These are phyloP conservation scores for Orbilia ellipsospora DNA, from an alignment of 2,329 filamentous ascomycete species.

Conservation along the genomic window DNA sequence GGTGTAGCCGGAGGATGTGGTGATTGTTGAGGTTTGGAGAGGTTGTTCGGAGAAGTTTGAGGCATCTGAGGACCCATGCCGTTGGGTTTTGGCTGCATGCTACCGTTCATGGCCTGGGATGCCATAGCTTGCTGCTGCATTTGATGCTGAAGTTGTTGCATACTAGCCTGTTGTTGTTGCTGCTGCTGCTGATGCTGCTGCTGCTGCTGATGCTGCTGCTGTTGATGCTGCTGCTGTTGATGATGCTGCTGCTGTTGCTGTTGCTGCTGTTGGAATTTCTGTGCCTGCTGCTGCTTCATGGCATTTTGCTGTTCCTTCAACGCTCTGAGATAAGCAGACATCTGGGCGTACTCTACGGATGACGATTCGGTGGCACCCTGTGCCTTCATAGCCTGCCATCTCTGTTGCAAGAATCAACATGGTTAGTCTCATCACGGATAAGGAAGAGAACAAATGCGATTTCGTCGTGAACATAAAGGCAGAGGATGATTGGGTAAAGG, in stretches of 20 bases:
- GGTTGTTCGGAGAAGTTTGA: slow-evolving; percentile 36
- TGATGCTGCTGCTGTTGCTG: slow-evolving; percentile 64
- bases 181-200: slow-evolving; percentile 65
- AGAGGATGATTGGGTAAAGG: background rate
- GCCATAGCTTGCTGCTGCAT: slow-evolving; percentile 64
- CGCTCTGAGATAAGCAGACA: slow-evolving; percentile 57
- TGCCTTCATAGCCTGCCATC: slow-evolving; percentile 88
- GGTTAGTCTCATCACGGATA: background rate
- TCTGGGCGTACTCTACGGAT: slow-evolving; percentile 75
- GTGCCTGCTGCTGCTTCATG: slow-evolving; percentile 75
- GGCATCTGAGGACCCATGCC: slow-evolving; percentile 6
- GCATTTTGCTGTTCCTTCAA: slow-evolving; percentile 80
- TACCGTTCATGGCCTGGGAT: background rate
- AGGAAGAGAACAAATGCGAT: background rate
- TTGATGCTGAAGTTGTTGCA: slow-evolving; percentile 70
- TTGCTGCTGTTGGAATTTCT: slow-evolving; percentile 68
- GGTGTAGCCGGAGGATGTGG: slow-evolving; percentile 41
- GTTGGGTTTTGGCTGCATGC: slow-evolving; percentile 47
- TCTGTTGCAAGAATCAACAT: slow-evolving; percentile 67
- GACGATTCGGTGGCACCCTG: slow-evolving; percentile 82
- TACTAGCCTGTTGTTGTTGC: slow-evolving; percentile 67
- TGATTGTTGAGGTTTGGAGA: slow-evolving; percentile 43
- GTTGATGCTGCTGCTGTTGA: slow-evolving; percentile 66
- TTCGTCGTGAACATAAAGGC: background rate
- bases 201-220: slow-evolving; percentile 63